These are phyloP conservation scores for Fagus sylvatica DNA, from an alignment of 306 rosid genomes.

Conservation along the genomic window DNA sequence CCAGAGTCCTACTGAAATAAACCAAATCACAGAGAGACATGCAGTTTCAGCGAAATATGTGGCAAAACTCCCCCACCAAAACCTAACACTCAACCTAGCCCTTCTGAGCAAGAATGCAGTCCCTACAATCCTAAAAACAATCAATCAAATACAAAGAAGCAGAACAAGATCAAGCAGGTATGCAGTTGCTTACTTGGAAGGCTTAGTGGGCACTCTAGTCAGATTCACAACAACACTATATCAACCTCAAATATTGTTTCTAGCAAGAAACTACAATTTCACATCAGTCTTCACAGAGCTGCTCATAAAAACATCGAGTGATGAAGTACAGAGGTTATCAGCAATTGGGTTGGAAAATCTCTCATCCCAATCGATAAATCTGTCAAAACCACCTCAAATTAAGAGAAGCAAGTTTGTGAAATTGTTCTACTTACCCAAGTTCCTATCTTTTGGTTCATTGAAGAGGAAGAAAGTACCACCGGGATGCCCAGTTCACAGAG, in stretches of 20 bases:
- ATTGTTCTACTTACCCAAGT: conserved; percentile 25
- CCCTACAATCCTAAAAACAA: conserved; percentile 36
- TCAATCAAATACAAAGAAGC: conserved; percentile 32
- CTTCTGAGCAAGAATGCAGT: conserved; percentile 33
- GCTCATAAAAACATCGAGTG: conserved; percentile 33
- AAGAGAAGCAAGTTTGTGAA: conserved; percentile 24
- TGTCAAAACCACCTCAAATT: conserved; percentile 35
- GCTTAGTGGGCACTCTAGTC: conserved; percentile 43
- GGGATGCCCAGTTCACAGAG: conserved; percentile 46
- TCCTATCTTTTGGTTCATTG: conserved; percentile 33
- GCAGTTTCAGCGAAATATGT: conserved; percentile 45
- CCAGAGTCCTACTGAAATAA: conserved; percentile 12
- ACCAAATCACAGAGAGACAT: conserved; percentile 40
- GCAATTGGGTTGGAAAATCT: conserved; percentile 53
- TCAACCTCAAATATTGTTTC: conserved; percentile 38
- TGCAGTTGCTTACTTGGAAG: conserved; percentile 30
- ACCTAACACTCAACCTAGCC: conserved; percentile 38
- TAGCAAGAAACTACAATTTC: conserved; percentile 42
- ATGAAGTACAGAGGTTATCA: conserved; percentile 51
- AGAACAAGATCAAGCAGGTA: conserved; percentile 35
- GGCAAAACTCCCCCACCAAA: conserved; percentile 44
- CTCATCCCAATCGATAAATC: conserved; percentile 39
- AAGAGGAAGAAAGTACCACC: conserved; percentile 11
- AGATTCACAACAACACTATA: conserved; percentile 44
- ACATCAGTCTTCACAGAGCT: conserved; percentile 41